phyloP scores from a whole-genome alignment of 495 filamentous ascomycete genomes.

The Podospora comata region DNA sequence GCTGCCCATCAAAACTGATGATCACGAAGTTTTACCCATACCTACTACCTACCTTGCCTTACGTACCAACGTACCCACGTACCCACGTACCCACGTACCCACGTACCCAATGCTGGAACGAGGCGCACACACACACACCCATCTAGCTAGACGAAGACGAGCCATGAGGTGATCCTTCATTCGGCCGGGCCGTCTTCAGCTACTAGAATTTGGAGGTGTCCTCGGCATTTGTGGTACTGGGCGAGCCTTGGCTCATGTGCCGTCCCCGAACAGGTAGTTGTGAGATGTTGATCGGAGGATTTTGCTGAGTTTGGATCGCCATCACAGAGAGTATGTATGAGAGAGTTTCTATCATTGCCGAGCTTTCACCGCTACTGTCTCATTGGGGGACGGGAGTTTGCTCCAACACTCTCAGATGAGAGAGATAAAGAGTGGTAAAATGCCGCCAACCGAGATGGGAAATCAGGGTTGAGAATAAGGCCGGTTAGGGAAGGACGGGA shows the following conservation, averaged over 20 bases:
- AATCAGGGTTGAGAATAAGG: not conserved
- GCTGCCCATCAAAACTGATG: not conserved
- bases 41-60: too few species aligned
- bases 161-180: too few species aligned
- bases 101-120: not conserved
- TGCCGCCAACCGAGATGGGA: conserved; percentile 12
- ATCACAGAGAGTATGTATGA: not conserved
- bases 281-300: not conserved
- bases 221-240: not conserved
- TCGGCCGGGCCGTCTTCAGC: too few species aligned
- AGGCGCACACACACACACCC: not conserved
- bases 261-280: not conserved
- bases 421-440: not conserved
- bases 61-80: not conserved
- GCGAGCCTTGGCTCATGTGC: not conserved
- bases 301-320: not conserved
- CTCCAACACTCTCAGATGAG: too few species aligned
- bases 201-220: not conserved
- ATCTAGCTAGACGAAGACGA: not conserved
- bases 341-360: not conserved
- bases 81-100: not conserved
- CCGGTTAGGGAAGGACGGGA: not conserved
- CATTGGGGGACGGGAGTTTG: too few species aligned
- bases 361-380: not conserved
- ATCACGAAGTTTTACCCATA: not conserved